Evolutionary conservation across 2,329 filamentous ascomycete species (phyloP).

Genomic region (Aspergillus sp.): DNA sequence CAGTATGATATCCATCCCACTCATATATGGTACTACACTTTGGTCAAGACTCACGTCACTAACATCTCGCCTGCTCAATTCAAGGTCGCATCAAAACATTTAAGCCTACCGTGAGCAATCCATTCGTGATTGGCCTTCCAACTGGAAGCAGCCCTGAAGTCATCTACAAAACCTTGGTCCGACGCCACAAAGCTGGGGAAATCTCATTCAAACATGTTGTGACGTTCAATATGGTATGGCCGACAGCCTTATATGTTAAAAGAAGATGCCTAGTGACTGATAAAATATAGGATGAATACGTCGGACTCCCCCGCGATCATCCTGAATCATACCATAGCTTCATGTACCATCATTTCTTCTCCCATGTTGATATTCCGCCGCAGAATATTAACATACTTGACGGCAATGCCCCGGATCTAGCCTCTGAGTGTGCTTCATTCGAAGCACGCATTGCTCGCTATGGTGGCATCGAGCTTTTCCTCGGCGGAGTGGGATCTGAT

Average conservation of each 20-base stretch:
- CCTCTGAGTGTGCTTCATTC: conserved; percentile 75
- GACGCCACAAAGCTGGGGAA: conserved; percentile 46
- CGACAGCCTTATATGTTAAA: neutral
- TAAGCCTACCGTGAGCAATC: conserved; percentile 67
- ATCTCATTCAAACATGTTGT: conserved; percentile 86
- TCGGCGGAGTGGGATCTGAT: conserved; percentile 81
- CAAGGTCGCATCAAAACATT: conserved; percentile 75
- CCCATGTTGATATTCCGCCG: conserved; percentile 76
- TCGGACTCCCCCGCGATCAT: conserved; percentile 78
- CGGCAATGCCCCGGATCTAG: conserved; percentile 73
- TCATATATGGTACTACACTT: neutral
- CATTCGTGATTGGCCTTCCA: conserved; percentile 80
- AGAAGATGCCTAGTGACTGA: conserved; percentile 11
- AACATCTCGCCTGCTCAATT: neutral
- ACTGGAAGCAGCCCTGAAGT: conserved; percentile 78
- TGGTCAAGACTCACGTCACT: neutral
- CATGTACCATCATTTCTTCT: conserved; percentile 93
- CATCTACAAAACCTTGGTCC: conserved; percentile 74
- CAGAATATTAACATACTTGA: conserved; percentile 82
- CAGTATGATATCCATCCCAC: conserved; percentile 45
- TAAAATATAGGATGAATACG: conserved; percentile 71
- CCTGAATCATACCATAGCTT: conserved; percentile 86
- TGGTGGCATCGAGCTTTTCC: conserved; percentile 82
- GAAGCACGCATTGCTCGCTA: conserved; percentile 72
- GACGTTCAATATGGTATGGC: conserved; percentile 82